These are phyloP conservation scores for Debaryomyces subglobosus DNA, from an alignment of 1,139 yeast species.

Conservation along the genomic window DNA sequence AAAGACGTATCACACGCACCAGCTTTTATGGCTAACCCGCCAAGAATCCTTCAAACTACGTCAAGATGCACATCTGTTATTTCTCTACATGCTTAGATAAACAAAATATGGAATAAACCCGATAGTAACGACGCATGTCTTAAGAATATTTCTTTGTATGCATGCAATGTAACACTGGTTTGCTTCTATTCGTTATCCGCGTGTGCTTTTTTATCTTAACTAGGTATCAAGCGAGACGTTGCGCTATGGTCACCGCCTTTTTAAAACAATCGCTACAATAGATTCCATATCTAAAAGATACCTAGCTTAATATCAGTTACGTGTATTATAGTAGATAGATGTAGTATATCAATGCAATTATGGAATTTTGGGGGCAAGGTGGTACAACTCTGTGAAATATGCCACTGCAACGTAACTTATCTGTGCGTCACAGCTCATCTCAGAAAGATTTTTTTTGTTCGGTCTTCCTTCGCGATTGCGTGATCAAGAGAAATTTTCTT, in stretches of 20 bases:
- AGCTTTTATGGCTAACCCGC: background rate
- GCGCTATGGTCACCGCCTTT: background rate
- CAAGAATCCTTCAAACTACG: background rate
- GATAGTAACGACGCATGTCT: background rate
- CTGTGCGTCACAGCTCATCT: conserved; percentile 1
- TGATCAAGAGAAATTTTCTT: conserved; percentile 9
- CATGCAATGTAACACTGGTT: background rate
- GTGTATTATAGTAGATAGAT: background rate
- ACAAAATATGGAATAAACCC: background rate
- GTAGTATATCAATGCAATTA: background rate
- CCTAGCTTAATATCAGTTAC: background rate
- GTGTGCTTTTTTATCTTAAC: background rate
- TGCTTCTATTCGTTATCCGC: background rate
- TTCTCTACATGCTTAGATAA: background rate
- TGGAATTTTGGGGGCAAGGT: background rate
- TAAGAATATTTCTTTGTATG: background rate
- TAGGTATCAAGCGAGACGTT: background rate
- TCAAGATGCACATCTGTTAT: background rate
- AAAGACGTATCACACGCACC: too few relatives aligned
- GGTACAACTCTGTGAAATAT: background rate
- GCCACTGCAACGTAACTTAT: background rate
- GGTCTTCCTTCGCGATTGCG: conserved; percentile 6
- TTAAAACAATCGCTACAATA: background rate
- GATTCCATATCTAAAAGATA: too few relatives aligned
- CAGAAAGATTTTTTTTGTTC: conserved; percentile 1